Conservation (phyloP, 2,329 filamentous ascomycete species). For the Diplodia seriata region DNA sequence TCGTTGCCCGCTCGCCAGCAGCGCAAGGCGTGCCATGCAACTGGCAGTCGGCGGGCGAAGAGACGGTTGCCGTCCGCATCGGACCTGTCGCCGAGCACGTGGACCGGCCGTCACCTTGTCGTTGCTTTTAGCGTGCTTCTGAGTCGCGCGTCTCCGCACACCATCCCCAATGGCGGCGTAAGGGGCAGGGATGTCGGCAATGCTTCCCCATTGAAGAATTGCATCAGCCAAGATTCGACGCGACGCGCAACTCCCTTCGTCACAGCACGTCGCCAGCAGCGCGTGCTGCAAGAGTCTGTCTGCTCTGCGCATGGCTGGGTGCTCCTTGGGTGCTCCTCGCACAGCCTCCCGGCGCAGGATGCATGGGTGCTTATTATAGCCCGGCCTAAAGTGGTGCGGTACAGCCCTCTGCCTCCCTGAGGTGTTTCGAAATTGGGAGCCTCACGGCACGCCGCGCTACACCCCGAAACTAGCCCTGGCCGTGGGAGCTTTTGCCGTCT, state of each 20-base stretch:
- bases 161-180: background rate
- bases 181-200: constrained; percentile 14
- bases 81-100: background rate
- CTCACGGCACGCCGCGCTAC: constrained; percentile 5
- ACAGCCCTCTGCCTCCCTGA: constrained; percentile 3
- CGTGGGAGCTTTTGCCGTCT: background rate
- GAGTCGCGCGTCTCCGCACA: constrained; percentile 19
- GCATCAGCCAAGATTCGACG: constrained; percentile 11
- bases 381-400: background rate
- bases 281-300: background rate
- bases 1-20: background rate
- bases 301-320: background rate
- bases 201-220: background rate
- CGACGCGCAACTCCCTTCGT: constrained; percentile 9
- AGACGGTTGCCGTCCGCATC: background rate
- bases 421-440: background rate
- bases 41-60: background rate
- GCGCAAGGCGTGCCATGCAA: background rate
- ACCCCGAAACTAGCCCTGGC: background rate
- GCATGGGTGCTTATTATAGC: constrained; percentile 2
- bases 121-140: constrained; percentile 16
- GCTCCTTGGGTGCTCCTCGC: background rate
- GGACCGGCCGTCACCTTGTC: background rate
- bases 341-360: constrained; percentile 3
- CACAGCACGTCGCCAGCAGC: background rate